Conservation (phyloP, 805 yeast genomes). For the Jamesozyma piceae region DNA sequence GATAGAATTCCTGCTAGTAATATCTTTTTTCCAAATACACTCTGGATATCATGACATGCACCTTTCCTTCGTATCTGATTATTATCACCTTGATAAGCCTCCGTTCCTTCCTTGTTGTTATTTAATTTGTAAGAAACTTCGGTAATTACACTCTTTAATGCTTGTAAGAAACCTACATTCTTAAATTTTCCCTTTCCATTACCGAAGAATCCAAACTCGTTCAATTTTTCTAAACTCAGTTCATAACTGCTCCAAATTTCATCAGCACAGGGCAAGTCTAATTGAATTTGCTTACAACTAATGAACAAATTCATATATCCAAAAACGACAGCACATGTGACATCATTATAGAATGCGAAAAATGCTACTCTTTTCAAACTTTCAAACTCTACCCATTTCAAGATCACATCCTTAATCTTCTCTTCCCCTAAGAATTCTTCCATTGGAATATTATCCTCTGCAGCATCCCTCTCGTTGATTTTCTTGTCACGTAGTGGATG, state of each 20-base stretch:
- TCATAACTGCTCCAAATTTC: slow-evolving; percentile 43
- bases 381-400: slow-evolving; percentile 71
- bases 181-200: slow-evolving; percentile 15
- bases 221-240: slow-evolving; percentile 15
- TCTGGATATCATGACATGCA: slow-evolving; percentile 12
- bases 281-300: slow-evolving; percentile 48
- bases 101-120: neutral
- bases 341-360: slow-evolving; percentile 75
- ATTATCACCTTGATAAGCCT: no score
- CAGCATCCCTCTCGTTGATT: slow-evolving; percentile 1
- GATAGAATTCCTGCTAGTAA: slow-evolving; percentile 59
- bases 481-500: slow-evolving; percentile 37
- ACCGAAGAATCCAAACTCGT: slow-evolving; percentile 20
- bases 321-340: slow-evolving; percentile 66
- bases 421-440: slow-evolving; percentile 7
- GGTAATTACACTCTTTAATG: slow-evolving; percentile 49
- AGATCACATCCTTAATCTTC: slow-evolving; percentile 17
- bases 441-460: neutral
- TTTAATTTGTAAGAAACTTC: slow-evolving; percentile 26
- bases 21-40: slow-evolving; percentile 57
- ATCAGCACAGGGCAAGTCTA: slow-evolving; percentile 57
- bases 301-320: slow-evolving; percentile 58
- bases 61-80: slow-evolving; percentile 14
- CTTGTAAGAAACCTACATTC: slow-evolving; percentile 41
- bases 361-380: slow-evolving; percentile 68